Evolutionary conservation across 208 protist genomes (phyloP).

Genomic region (Polymyxa betae): DNA sequence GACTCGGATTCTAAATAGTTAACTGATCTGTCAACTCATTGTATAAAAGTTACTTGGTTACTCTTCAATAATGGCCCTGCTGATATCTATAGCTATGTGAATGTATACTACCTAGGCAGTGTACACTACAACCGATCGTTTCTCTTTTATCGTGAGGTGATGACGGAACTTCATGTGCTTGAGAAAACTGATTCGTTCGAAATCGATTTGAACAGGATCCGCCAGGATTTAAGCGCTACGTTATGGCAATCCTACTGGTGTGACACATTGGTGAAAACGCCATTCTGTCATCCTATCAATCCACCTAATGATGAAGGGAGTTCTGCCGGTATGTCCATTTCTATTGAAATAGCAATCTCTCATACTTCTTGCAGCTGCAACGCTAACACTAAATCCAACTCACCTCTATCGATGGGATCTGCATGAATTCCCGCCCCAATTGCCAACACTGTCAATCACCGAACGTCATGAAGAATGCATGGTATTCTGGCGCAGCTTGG

Average conservation of each 20-base stretch:
- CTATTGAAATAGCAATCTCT: neutral
- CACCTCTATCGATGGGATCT: neutral
- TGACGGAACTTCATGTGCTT: neutral
- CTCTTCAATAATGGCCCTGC: neutral
- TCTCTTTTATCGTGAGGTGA: neutral
- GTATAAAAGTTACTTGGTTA: neutral
- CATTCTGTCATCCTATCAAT: neutral
- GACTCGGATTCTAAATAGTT: neutral
- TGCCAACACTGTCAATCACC: neutral
- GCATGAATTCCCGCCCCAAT: neutral
- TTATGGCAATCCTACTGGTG: slow-evolving; percentile 25
- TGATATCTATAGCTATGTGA: neutral
- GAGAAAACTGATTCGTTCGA: neutral
- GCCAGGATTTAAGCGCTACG: neutral
- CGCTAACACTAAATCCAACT: neutral
- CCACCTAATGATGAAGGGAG: neutral
- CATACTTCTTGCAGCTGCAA: neutral
- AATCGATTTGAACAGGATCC: neutral
- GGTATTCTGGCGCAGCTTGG: neutral
- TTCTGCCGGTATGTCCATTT: neutral
- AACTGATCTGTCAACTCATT: neutral
- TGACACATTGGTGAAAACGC: neutral
- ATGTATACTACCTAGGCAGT: neutral
- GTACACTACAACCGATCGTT: neutral
- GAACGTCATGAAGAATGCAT: slow-evolving; percentile 3